Base-by-base conservation (phyloP, 352 stramenopile species). In the Phytophthora hybrid region DNA sequence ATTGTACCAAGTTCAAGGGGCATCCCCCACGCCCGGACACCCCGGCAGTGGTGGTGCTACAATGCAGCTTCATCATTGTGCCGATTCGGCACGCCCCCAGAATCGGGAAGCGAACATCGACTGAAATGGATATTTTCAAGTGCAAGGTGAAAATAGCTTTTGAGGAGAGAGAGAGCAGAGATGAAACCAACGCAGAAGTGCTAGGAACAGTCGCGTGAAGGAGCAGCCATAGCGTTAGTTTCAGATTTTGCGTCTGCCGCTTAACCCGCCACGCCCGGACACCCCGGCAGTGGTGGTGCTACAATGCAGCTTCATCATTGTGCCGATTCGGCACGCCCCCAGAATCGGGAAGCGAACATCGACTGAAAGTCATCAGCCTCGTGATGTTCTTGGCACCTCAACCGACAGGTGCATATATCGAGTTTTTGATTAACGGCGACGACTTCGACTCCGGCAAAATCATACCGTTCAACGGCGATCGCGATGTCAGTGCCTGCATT, bases 221-320 rank as follows among this genome's bases (percentile, higher is more conserved):
- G 23, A 65, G 46, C 44, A 37, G 44, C 57, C 29, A 29, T 65
- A 65, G 59, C 44, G 41, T 65, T 57, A 57, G 59, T 56, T 57
- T 65, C 7, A 65, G 59, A 57, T 57, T 41, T 19, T 26, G 23
- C 14, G 16, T 49, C 16, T 49, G 41, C 14, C 41, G 41, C 41
- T 53, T 63, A 23, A 26, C 23, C 23, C 23, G 23, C 23, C 23
- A 26, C 23, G 23, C 23, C 23, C 32, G 8, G 32, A 39, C 8
- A 5, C 32, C 32, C 32, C 32, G 32, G 32, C 32, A 37, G 32
- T 37, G 32, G 32, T 5, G 32, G 32, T 37, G 32, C 32, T 37
- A 37, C 32, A 37, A 37, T 37, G 32, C 32, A 37, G 8, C 32
- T 37, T 37, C 32, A 37, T 37, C 32, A 37, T 37, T 37, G 32